These are phyloP conservation scores for Plantago major DNA, from an alignment of 257 asterid species.

Conservation along the genomic window DNA sequence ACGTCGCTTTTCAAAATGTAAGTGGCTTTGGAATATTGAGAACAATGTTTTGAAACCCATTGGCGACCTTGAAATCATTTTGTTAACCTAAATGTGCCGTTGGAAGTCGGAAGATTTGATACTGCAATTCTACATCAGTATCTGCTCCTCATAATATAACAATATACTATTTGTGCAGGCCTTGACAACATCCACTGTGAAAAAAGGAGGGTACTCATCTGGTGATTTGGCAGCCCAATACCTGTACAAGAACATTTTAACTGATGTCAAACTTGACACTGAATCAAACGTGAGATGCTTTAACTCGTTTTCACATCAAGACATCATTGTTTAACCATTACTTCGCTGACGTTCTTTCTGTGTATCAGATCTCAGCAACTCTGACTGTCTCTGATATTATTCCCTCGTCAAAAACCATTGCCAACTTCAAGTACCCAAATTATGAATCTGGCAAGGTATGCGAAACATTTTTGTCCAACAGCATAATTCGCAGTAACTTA, in stretches of 20 bases:
- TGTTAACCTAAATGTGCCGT: too few species aligned
- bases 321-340: background rate
- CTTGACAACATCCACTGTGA: conserved; percentile 57
- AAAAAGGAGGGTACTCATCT: conserved; percentile 57
- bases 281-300: conserved; percentile 47
- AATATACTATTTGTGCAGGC: conserved; percentile 31
- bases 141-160: background rate
- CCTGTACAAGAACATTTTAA: conserved; percentile 36
- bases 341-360: conserved; percentile 10
- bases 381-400: conserved; percentile 35
- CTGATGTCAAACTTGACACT: conserved; percentile 64
- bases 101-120: too few species aligned
- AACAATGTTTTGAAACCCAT: too few species aligned
- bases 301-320: conserved; percentile 3
- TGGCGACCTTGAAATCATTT: too few species aligned
- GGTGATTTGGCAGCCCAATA: conserved; percentile 60
- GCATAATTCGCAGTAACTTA: background rate
- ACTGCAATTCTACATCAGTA: background rate
- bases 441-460: conserved; percentile 56
- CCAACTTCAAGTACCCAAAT: conserved; percentile 49
- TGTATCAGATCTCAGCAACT: conserved; percentile 45
- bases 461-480: background rate
- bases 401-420: conserved; percentile 59
- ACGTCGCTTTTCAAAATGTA: too few species aligned
- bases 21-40: too few species aligned